Conservation (phyloP, 306 rosid genomes). For the Rubus parviflorus region DNA sequence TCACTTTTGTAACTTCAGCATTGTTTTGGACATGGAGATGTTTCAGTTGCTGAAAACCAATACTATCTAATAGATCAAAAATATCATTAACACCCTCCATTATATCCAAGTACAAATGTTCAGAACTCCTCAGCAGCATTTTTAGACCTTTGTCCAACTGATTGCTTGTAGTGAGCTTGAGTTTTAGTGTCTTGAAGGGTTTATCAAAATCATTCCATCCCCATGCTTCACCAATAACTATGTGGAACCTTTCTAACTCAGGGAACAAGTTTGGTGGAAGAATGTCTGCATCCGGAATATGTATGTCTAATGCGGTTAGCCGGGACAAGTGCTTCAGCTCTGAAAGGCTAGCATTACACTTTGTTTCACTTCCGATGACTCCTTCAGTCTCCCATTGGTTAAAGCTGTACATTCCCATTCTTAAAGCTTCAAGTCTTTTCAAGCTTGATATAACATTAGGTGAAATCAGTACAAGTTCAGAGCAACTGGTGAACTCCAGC, state of each 20-base stretch:
- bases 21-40: conserved; percentile 43
- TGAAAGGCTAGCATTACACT: conserved; percentile 14
- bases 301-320: neutral
- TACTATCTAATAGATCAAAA: conserved; percentile 32
- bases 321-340: conserved; percentile 5
- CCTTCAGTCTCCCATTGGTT: conserved; percentile 14
- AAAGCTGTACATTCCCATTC: neutral
- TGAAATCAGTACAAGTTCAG: neutral
- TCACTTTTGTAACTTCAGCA: conserved; percentile 41
- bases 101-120: conserved; percentile 21
- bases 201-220: neutral
- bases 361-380: neutral
- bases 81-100: conserved; percentile 36
- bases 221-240: neutral
- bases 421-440: conserved; percentile 17
- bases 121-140: conserved; percentile 2
- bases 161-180: neutral
- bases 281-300: neutral
- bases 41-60: conserved; percentile 45
- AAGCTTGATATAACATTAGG: conserved; percentile 13
- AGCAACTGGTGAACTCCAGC: conserved; percentile 11
- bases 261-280: conserved; percentile 10
- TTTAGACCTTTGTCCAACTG: conserved; percentile 4
- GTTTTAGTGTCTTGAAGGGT: neutral
- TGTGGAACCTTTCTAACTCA: neutral